Base-by-base conservation (phyloP, 2,329 filamentous ascomycete species). In the Emericellopsis atlantica region DNA sequence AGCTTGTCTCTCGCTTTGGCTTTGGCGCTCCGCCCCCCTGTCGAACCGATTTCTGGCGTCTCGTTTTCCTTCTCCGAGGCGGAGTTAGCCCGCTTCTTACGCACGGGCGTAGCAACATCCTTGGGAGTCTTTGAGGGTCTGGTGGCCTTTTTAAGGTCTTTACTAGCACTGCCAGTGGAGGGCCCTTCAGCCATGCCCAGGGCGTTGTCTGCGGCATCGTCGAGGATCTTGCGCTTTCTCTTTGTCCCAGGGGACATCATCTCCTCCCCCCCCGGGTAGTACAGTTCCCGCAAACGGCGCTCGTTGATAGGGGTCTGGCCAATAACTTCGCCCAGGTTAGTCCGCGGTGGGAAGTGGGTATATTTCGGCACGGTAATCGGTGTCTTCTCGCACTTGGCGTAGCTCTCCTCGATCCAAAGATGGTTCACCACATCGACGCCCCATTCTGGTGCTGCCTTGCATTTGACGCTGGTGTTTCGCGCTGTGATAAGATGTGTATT, bases 401-500 rank as follows among this genome's bases (percentile, higher is more conserved):
- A 98, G 60, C 88, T 93, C 55, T 98, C 92, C 59, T 98, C 92
- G 36, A 98, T 73, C 92, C 92, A 98, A 1, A 98, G 70, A 56
- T 98, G 92, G 57, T 96, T 98, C 51, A 95, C 69, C 51, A 95
- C 82, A 43, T 87, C 68, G 41, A 96, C 81, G 40, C 83, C 82
- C 92, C 92, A 98, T 61, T 96, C 92, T 45, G 78, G 76, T 0
- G 92, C 92, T 1, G 92, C 92, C 32, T 83, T 80, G 57, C 85
- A 95, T 61, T 98, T 98, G 55, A 96, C 92, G 54, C 90, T 93
- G 43, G 79, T 78, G 44, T 81, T 79, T 51, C 94, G 84, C 5
- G 92, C 92, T 0, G 90, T 95, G 52, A 98, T 82, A 1, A 98
- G 74, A 62, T 98, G 92, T 0, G 89, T 96, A 57, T 98, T 96